Evolutionary conservation across 345 rosid species (phyloP).

Genomic region (Firmiana major): DNA sequence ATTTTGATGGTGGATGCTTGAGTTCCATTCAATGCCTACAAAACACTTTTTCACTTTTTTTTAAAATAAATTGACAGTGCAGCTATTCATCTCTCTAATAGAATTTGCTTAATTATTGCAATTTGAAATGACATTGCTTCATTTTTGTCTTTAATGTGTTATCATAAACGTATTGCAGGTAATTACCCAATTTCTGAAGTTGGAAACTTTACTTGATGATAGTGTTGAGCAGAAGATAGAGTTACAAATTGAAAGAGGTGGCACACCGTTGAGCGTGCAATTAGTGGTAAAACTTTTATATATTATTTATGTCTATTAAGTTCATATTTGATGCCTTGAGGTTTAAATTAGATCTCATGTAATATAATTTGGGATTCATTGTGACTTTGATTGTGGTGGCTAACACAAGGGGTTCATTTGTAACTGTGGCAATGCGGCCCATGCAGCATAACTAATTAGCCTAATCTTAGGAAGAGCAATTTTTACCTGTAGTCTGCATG

Average conservation of each 20-base stretch:
- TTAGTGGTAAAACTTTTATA: constrained; percentile 57
- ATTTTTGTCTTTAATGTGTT: constrained; percentile 16
- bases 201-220: constrained; percentile 86
- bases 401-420: background rate
- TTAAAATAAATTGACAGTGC: no score
- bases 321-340: background rate
- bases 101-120: constrained; percentile 3
- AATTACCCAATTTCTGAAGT: constrained; percentile 70
- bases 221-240: constrained; percentile 55
- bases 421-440: background rate
- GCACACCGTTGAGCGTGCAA: constrained; percentile 52
- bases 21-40: background rate
- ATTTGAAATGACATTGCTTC: background rate
- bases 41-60: background rate
- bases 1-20: background rate
- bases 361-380: background rate
- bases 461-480: background rate
- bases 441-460: background rate
- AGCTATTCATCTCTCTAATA: background rate
- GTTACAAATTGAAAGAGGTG: constrained; percentile 91
- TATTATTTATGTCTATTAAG: background rate
- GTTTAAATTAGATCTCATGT: background rate
- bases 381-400: background rate
- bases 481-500: background rate
- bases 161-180: constrained; percentile 49